These are phyloP conservation scores for Ophioceras dolichostomum DNA, from an alignment of 2,329 filamentous ascomycete species.

Conservation along the genomic window DNA sequence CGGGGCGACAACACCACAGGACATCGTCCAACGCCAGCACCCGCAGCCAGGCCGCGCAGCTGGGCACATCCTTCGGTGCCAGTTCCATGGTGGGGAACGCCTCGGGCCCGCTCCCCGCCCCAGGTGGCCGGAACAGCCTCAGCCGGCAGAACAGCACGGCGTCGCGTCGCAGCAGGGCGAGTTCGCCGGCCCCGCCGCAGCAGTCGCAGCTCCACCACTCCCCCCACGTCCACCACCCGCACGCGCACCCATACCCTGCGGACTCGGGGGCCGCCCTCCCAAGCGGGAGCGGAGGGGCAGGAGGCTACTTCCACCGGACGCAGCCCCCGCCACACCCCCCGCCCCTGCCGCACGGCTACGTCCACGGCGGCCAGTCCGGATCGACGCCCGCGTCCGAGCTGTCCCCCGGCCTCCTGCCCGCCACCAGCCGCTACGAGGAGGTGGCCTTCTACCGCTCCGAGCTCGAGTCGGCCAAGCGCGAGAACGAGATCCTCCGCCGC, in stretches of 20 bases:
- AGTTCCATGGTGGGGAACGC: constrained; percentile 27
- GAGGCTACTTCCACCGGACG: constrained; percentile 18
- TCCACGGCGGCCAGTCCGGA: constrained; percentile 30
- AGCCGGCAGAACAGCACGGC: constrained; percentile 43
- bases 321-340: too few species aligned
- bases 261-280: constrained; percentile 15
- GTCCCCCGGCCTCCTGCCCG: constrained; percentile 42
- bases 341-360: constrained; percentile 6
- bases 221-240: background rate
- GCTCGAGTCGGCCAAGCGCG: constrained; percentile 47
- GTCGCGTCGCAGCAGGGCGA: constrained; percentile 38
- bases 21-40: constrained; percentile 43
- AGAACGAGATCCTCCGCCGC: constrained; percentile 50
- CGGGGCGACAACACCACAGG: constrained; percentile 40
- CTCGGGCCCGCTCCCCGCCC: constrained; percentile 26
- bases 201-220: constrained; percentile 21
- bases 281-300: too few species aligned
- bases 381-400: constrained; percentile 25
- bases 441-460: constrained; percentile 46
- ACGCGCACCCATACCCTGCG: constrained; percentile 29
- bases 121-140: constrained; percentile 18
- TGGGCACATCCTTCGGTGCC: constrained; percentile 22
- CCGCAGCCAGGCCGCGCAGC: constrained; percentile 37
- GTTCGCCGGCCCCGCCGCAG: constrained; percentile 28
- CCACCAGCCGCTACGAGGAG: constrained; percentile 50